Base-by-base conservation (phyloP, 306 rosid genomes). In the Abrus precatorius region DNA sequence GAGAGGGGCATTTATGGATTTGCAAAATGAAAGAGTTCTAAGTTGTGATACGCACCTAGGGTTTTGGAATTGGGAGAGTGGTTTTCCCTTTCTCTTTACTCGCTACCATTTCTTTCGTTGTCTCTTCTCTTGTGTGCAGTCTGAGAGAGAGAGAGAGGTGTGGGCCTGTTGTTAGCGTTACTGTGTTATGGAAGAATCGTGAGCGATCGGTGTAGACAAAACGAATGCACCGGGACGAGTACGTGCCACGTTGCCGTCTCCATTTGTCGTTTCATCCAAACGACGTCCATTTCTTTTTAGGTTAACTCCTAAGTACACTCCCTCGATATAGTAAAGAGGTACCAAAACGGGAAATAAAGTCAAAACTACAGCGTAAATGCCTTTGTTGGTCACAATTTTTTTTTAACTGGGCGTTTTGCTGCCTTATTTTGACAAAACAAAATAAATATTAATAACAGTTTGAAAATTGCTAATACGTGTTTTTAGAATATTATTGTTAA, bases 1-100 rank as follows among this genome's bases (percentile, higher is more conserved):
- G 53, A 4, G 72, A 76, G 27, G 89, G 95, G 91, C 61, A 87
- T 78, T 82, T 80, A 70, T 74, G 92, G 89, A 76, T 50, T 86
- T 86, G 52, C 53, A 40, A 5, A 33, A 33, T 30, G 9, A 11
- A 52, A 10, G 12, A 27, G 40, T 34, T 71, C 59, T 6, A 6
- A 2, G 41, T 12, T 61, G 5, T 55, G 44, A 5, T 9, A 78
- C 12, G 48, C 45, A 32, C 8, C 76, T 82, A 83, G 87, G 87
- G 84, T 72, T 83, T 76, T 69, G 68, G 20, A 44, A 71, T 76
- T 69, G 68, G 20, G 50, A 71, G 72, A 56, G 38, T 77, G 54
- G n/a, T 11, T 41, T 20, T 75, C 14, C 28, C 28, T 38, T 7
- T 52, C 9, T 0, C 61, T 59, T 57, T 40, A 12, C 33, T 73